Conservation (phyloP, 2,329 filamentous ascomycete genomes). For the Coniochaeta sp. region DNA sequence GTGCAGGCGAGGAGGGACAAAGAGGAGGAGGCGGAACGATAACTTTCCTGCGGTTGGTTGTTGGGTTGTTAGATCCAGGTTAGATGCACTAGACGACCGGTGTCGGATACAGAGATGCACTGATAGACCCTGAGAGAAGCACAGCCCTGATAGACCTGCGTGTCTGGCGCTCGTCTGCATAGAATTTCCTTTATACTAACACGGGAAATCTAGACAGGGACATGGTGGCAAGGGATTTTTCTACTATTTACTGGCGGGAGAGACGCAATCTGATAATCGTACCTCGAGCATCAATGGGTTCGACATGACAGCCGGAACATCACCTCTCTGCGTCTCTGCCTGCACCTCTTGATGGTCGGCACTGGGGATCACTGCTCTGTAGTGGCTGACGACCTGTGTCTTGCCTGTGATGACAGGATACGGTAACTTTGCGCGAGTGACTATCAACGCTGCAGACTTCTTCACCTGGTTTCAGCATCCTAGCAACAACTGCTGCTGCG, state of each 20-base stretch:
- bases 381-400: no score
- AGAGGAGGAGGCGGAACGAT: background rate
- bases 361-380: no score
- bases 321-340: no score
- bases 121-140: no score
- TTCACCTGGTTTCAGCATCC: no score
- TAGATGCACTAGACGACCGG: background rate
- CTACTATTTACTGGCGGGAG: background rate
- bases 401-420: no score
- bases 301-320: no score
- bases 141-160: background rate
- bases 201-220: background rate
- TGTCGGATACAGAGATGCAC: background rate
- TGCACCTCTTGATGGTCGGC: no score
- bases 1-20: constrained; percentile 4
- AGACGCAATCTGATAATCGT: background rate
- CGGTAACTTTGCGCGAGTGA: no score
- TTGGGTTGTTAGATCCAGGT: background rate
- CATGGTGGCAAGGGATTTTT: background rate
- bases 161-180: background rate
- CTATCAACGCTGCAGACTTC: no score
- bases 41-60: background rate
- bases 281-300: background rate
- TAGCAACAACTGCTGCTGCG: no score
- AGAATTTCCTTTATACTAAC: background rate